Base-by-base conservation (phyloP, 2,329 filamentous ascomycete species). In the Colletotrichum gloeosporioides region DNA sequence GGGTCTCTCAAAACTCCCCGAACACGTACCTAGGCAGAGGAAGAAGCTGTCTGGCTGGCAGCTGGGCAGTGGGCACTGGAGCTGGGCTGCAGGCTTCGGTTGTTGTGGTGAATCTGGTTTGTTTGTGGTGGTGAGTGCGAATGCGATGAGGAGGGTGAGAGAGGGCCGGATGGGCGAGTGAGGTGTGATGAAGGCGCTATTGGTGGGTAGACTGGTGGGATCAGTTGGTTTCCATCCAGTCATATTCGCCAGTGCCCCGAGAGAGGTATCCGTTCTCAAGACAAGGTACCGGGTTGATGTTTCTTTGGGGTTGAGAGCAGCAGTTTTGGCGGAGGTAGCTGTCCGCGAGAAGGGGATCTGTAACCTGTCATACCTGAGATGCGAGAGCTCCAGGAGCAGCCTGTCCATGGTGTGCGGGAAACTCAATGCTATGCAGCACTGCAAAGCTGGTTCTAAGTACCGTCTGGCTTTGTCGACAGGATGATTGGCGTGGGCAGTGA, bases 401-500 rank as follows among this genome's bases (percentile, higher is more conserved):
- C 29, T 32, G 29, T 18, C 16, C 22, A 22, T 32, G 15, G 55
- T 59, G 22, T 16, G 29, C 55, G 9, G 39, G 39, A 49, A 49
- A 49, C 39, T n/a, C 5, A n/a, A n/a, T 2, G 9, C 18, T 10
- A 57, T 22, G 29, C 22, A 18, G 39, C n/a, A 18, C 18, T 57
- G 39, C 15, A 44, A 25, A 36, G 55, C 27, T 59, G 55, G 44
- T 18, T 6, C n/a, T 6, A 49, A 32, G 18, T 15, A 22, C 13
- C 12, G 31, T 34, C 31, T 34, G 67, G 22, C 10, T 18, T 34
- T 31, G 6, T 62, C 22, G 2, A n/a, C 34, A 13, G 25, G 13
- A 44, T 76, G 69, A 64, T 76, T 76, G 73, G 73, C 64, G 73
- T 62, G 53, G 57, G 73, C 25, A 29, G 61, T 69, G 70, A 73